A percentile compares a stretch with the other conserved stretches of the same genome.
Conservation (phyloP, 495 filamentous ascomycete genomes). For the Acidiella bohemica region DNA sequence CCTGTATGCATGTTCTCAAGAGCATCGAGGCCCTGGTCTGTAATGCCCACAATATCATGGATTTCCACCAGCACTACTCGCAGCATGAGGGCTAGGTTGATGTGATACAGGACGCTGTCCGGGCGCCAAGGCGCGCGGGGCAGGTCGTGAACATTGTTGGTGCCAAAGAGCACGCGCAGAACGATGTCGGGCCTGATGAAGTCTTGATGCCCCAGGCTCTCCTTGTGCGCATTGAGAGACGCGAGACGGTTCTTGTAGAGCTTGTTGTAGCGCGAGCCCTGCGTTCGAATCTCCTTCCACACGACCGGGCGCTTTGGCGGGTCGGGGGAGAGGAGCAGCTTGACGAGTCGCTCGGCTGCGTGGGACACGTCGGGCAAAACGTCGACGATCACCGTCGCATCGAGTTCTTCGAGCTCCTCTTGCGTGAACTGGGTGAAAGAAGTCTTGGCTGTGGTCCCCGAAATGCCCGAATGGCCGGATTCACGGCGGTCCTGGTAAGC, state of each 20-base stretch:
- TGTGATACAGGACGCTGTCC: constrained; percentile 16
- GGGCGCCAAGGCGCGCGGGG: constrained; percentile 15
- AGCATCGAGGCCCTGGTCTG: constrained; percentile 1
- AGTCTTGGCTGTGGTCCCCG: constrained; percentile 34
- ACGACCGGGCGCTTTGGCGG: neutral
- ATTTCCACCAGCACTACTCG: constrained; percentile 1
- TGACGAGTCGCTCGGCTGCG: constrained; percentile 5
- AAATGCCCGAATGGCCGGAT: constrained; percentile 25
- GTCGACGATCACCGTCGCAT: constrained; percentile 16
- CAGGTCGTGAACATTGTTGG: constrained; percentile 5
- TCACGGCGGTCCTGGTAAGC: constrained; percentile 3
- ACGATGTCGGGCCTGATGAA: constrained; percentile 16
- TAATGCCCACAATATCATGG: constrained; percentile 1
- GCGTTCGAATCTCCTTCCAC: constrained; percentile 9
- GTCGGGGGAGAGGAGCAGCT: constrained; percentile 10
- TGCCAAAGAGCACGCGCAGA: constrained; percentile 12
- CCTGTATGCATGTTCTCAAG: neutral
- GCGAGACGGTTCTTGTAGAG: constrained; percentile 8
- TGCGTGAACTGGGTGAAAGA: constrained; percentile 29
- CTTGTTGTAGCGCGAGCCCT: constrained; percentile 8
- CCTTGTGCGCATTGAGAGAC: constrained; percentile 5
- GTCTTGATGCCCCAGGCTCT: constrained; percentile 9
- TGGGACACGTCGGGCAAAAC: constrained; percentile 7
- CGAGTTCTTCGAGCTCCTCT: constrained; percentile 22
- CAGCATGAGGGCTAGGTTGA: constrained; percentile 18